A percentile compares a stretch with the other conserved stretches of the same genome.
Conservation (phyloP, 2,329 filamentous ascomycete species). For the Pestalotiopsis sp. region DNA sequence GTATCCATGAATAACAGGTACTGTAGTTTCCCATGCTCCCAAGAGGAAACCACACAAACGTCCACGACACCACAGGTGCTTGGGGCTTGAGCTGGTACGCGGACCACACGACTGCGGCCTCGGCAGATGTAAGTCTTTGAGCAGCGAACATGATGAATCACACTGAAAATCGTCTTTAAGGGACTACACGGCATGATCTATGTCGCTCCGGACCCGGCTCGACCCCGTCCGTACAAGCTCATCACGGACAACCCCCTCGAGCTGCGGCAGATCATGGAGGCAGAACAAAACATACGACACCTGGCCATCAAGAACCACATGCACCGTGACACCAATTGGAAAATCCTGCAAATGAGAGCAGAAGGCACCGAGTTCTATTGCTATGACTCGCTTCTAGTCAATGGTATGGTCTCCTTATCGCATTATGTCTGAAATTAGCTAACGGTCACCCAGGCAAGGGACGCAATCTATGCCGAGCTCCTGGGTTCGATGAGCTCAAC, state of each 20-base stretch:
- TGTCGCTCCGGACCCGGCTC: constrained; percentile 16
- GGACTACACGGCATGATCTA: constrained; percentile 18
- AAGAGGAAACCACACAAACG: constrained; percentile 16
- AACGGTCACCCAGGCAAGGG: constrained; percentile 16
- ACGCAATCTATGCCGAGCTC: constrained; percentile 20
- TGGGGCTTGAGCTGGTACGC: constrained; percentile 20
- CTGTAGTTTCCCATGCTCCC: constrained; percentile 15
- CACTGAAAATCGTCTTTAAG: not conserved
- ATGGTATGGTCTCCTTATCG: constrained; percentile 17
- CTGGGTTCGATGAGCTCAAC: constrained; percentile 14
- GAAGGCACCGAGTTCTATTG: constrained; percentile 21
- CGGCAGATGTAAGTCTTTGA: constrained; percentile 10
- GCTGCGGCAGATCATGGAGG: constrained; percentile 16
- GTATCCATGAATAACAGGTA: not conserved
- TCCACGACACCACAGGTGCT: constrained; percentile 15
- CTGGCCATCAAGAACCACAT: constrained; percentile 18
- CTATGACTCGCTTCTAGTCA: constrained; percentile 24
- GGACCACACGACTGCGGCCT: constrained; percentile 17
- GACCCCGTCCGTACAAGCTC: constrained; percentile 16
- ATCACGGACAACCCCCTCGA: constrained; percentile 14
- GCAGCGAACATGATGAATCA: not conserved
- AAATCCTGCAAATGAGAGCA: constrained; percentile 16
- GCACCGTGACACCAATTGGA: constrained; percentile 18
- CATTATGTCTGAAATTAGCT: not conserved
- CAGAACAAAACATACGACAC: constrained; percentile 16